These are phyloP conservation scores for Mycena sp. DNA, from an alignment of 1,284 basidiomycete genomes.

Conservation along the genomic window DNA sequence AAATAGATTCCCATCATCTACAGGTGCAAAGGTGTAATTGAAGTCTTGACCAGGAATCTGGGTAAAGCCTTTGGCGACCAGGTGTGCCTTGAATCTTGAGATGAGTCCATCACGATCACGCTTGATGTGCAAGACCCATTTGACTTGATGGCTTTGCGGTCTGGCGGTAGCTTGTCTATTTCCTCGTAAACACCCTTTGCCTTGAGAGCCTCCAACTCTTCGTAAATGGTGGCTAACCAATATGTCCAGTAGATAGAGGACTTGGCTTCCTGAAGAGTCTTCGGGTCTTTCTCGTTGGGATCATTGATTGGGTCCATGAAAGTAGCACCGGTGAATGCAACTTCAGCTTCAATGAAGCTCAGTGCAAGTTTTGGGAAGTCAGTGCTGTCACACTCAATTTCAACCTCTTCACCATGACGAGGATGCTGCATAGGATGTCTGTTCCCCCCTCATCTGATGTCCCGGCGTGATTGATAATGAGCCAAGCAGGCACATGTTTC, in stretches of 20 bases:
- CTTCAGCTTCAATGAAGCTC: conserved; percentile 14
- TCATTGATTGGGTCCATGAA: conserved; percentile 28
- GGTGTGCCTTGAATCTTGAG: conserved; percentile 33
- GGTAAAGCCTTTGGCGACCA: conserved; percentile 37
- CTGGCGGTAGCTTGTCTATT: conserved; percentile 15
- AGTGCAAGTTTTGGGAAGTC: conserved; percentile 19
- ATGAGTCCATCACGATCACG: conserved; percentile 30
- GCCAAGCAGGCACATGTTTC: background rate
- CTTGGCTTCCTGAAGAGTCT: too few species aligned
- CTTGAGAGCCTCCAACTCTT: conserved; percentile 19
- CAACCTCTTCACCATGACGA: too few species aligned
- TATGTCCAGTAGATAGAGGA: conserved; percentile 21
- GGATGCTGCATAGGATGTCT: too few species aligned
- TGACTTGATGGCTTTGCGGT: conserved; percentile 15
- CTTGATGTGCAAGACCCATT: conserved; percentile 24
- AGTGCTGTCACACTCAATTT: too few species aligned
- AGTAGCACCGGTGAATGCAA: background rate
- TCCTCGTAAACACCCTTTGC: too few species aligned
- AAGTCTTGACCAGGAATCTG: conserved; percentile 36
- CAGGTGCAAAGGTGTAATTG: conserved; percentile 35
- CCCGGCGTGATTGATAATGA: background rate
- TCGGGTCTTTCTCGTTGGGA: conserved; percentile 15
- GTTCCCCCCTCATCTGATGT: conserved; percentile 18
- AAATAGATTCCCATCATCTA: conserved; percentile 27
- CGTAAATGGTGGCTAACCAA: conserved; percentile 14